Conservation (phyloP, 768 basidiomycete genomes). For the Amylocystis lapponica region DNA sequence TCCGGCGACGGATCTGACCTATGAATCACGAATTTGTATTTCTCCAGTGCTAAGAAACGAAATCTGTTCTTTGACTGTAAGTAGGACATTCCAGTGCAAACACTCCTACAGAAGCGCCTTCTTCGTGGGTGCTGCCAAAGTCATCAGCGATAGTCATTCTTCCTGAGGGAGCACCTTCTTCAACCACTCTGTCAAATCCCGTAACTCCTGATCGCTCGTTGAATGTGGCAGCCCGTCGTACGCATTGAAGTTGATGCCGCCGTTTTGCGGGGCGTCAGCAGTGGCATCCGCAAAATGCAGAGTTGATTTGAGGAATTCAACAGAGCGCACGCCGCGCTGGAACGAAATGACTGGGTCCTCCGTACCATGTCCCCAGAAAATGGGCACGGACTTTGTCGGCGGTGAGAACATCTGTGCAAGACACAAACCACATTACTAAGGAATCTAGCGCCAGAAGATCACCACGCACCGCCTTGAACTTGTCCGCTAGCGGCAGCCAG, state of each 20-base stretch:
- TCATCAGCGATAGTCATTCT: no score
- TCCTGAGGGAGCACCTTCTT: constrained; percentile 3
- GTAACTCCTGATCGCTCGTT: constrained; percentile 56
- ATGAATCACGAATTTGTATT: no score
- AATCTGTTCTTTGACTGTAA: no score
- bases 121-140: no score
- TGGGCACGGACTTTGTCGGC: constrained; percentile 53
- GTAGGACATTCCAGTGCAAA: no score
- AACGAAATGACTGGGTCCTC: constrained; percentile 68
- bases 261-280: constrained; percentile 30
- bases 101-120: no score
- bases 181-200: constrained; percentile 46
- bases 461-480: constrained; percentile 55
- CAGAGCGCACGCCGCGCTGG: constrained; percentile 46
- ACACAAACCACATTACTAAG: neutral
- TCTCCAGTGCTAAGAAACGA: no score
- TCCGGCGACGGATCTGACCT: no score
- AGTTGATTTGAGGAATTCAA: constrained; percentile 47
- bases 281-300: constrained; percentile 44
- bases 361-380: constrained; percentile 86
- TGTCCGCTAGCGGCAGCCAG: constrained; percentile 66
- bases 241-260: constrained; percentile 60
- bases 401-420: constrained; percentile 50
- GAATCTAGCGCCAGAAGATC: neutral
- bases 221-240: constrained; percentile 69